Conservation (phyloP, 2,329 filamentous ascomycete genomes). For the Dothistroma septosporum region DNA sequence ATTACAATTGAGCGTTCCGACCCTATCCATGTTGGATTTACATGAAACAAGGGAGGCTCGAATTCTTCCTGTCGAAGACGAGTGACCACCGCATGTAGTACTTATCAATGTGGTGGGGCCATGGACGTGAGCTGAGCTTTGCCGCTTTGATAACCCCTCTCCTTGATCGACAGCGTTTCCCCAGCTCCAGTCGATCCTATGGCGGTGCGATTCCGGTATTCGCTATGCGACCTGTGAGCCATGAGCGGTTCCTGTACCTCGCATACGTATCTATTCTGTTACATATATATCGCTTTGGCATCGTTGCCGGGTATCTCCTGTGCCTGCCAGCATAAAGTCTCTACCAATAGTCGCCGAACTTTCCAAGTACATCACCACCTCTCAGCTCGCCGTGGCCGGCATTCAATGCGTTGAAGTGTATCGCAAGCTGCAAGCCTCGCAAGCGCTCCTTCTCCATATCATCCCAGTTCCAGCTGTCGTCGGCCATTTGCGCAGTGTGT, state of each 20-base stretch:
- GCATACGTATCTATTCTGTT: conserved; percentile 1
- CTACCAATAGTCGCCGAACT: conserved; percentile 35
- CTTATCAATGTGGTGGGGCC: conserved; percentile 11
- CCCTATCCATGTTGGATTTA: not conserved
- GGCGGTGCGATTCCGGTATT: not conserved
- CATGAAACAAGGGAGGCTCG: conserved; percentile 6
- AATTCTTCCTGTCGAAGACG: not conserved
- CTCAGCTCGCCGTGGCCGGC: conserved; percentile 51
- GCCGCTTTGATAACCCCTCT: too few relatives aligned
- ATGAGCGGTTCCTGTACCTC: not conserved
- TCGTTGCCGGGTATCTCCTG: conserved; percentile 10
- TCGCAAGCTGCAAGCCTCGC: conserved; percentile 53
- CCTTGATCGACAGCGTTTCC: too few relatives aligned
- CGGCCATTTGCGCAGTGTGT: conserved; percentile 6
- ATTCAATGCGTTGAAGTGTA: conserved; percentile 54
- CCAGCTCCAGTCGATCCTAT: not conserved
- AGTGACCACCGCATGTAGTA: conserved; percentile 3
- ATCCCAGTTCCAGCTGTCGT: conserved; percentile 57
- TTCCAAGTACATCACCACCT: conserved; percentile 42
- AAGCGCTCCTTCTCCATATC: conserved; percentile 55
- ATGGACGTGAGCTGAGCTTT: too few relatives aligned
- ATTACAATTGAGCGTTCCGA: not conserved
- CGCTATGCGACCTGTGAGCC: not conserved
- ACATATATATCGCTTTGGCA: conserved; percentile 5
- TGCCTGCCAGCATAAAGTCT: not conserved